phyloP scores from a whole-genome alignment of 2,329 filamentous ascomycete genomes.

The Lachnellula willkommii region DNA sequence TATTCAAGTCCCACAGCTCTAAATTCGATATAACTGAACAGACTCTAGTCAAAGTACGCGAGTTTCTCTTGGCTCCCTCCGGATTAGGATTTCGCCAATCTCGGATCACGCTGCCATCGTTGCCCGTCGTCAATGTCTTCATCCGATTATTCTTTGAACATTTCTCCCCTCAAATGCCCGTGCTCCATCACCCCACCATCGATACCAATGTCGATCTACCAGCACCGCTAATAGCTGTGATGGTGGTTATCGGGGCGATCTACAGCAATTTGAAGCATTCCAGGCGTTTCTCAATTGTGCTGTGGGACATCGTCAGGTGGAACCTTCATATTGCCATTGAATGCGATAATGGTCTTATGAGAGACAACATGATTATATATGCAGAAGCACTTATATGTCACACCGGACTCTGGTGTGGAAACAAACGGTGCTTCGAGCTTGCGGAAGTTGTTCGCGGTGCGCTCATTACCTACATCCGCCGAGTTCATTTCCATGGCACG shows the following conservation, averaged over 20 bases:
- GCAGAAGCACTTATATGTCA: constrained; percentile 23
- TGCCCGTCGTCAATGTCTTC: constrained; percentile 22
- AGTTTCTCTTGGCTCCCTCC: constrained; percentile 13
- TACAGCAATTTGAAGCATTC: constrained; percentile 22
- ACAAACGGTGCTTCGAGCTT: constrained; percentile 23
- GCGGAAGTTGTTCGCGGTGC: constrained; percentile 21
- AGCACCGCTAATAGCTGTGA: constrained; percentile 20
- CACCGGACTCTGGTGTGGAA: constrained; percentile 24
- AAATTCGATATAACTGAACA: constrained; percentile 22
- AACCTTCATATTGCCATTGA: constrained; percentile 19
- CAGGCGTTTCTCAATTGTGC: constrained; percentile 21
- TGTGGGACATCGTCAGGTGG: constrained; percentile 23
- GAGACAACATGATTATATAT: constrained; percentile 23
- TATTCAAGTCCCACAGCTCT: constrained; percentile 17
- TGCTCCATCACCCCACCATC: constrained; percentile 24
- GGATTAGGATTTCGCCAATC: constrained; percentile 11
- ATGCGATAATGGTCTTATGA: constrained; percentile 20
- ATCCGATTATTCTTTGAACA: constrained; percentile 24
- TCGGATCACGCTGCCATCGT: constrained; percentile 17
- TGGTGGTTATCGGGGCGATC: constrained; percentile 23
- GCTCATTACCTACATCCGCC: constrained; percentile 21
- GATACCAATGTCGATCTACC: constrained; percentile 21
- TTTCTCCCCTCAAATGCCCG: constrained; percentile 25
- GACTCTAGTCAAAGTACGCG: constrained; percentile 13
- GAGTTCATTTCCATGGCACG: constrained; percentile 8